These are phyloP conservation scores for Fonsecaea pugnacius DNA, from an alignment of 2,329 filamentous ascomycete genomes.

Conservation along the genomic window DNA sequence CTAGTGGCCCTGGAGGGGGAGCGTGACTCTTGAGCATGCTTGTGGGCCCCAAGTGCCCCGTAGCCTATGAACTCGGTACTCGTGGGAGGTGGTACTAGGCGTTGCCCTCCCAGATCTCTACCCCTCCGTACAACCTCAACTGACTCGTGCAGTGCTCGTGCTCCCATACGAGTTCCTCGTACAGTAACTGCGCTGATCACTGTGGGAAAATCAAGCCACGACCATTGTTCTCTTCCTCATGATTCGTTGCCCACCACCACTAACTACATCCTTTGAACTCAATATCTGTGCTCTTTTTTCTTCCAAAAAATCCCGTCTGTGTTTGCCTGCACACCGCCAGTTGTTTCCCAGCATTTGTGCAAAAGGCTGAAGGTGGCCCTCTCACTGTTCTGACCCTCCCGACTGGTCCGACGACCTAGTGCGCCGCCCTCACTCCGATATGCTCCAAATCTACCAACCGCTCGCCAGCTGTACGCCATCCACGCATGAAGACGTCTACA, in stretches of 20 bases:
- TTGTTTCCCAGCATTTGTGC: not conserved
- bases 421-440: constrained; percentile 1
- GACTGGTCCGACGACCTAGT: not conserved
- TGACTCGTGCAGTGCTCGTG: too few species aligned
- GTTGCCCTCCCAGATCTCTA: not conserved
- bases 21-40: not conserved
- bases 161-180: not conserved
- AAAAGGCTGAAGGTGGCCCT: not conserved
- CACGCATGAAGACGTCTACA: constrained; percentile 33
- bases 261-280: not conserved
- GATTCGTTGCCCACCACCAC: constrained; percentile 6
- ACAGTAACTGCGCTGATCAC: not conserved
- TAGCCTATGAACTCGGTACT: not conserved
- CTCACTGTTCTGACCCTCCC: not conserved
- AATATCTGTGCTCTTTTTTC: not conserved
- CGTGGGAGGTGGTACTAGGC: not conserved
- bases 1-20: not conserved
- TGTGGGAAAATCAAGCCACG: not conserved
- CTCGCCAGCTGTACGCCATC: constrained; percentile 29
- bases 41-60: not conserved
- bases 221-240: not conserved
- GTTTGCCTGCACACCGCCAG: constrained; percentile 11
- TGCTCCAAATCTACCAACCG: constrained; percentile 25
- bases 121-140: not conserved
- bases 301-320: not conserved